Evolutionary conservation across 371 early-diverging fungal species (phyloP).

Genomic region (Coemansia sp.): DNA sequence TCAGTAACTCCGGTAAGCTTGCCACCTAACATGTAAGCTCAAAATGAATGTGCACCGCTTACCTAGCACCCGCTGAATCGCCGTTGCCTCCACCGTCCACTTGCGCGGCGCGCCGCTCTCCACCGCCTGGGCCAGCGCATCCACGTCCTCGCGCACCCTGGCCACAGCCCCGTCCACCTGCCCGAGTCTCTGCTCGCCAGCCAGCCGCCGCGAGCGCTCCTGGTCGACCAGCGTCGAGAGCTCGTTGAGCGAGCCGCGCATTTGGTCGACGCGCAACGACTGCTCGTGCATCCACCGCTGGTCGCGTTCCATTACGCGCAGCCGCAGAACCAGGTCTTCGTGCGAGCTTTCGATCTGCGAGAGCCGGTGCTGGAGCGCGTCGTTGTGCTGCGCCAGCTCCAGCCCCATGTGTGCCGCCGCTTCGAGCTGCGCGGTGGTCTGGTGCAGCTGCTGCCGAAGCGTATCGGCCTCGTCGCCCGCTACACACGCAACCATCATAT

Average conservation of each 20-base stretch:
- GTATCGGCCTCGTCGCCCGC: constrained; percentile 17
- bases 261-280: constrained; percentile 39
- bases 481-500: background rate
- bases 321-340: constrained; percentile 28
- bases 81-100: constrained; percentile 8
- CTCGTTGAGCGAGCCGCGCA: constrained; percentile 23
- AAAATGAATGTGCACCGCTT: background rate
- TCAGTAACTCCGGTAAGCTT: too few species aligned
- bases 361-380: constrained; percentile 16
- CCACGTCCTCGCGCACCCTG: constrained; percentile 22
- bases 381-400: constrained; percentile 40
- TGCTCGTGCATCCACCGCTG: constrained; percentile 47
- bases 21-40: too few species aligned
- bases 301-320: constrained; percentile 34
- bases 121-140: background rate
- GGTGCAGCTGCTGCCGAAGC: constrained; percentile 29
- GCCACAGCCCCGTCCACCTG: constrained; percentile 7
- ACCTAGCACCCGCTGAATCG: constrained; percentile 10
- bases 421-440: constrained; percentile 34
- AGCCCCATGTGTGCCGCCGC: constrained; percentile 45
- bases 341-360: constrained; percentile 7
- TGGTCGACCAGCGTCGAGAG: constrained; percentile 8
- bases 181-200: constrained; percentile 5
- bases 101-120: background rate
- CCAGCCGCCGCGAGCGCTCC: background rate